These are phyloP conservation scores for Aspergillus japonicus DNA, from an alignment of 2,329 filamentous ascomycete species.

Conservation along the genomic window DNA sequence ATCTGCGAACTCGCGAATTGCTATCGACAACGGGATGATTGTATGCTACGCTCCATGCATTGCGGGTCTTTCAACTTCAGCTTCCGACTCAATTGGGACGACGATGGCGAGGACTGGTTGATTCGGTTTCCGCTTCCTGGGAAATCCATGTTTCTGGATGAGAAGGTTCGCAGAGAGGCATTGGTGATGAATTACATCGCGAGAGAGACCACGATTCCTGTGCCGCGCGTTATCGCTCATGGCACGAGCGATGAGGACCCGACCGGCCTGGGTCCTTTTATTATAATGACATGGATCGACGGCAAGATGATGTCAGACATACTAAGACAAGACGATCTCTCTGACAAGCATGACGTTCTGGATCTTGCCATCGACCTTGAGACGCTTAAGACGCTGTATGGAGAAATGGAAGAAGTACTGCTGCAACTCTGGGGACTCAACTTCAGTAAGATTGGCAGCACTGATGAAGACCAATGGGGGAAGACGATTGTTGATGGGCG, in stretches of 20 bases:
- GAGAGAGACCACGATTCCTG: constrained; percentile 6
- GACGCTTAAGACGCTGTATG: constrained; percentile 1
- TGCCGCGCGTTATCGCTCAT: constrained; percentile 7
- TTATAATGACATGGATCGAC: constrained; percentile 15
- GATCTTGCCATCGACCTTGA: background rate
- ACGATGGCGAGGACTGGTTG: constrained; percentile 15
- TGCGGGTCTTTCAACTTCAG: constrained; percentile 16
- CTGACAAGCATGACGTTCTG: background rate
- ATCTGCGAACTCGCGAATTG: constrained; percentile 11
- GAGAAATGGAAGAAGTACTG: constrained; percentile 8
- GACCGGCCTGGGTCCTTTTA: constrained; percentile 12
- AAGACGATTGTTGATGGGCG: background rate
- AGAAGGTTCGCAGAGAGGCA: constrained; percentile 13
- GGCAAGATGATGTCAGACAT: constrained; percentile 10
- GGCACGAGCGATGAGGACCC: constrained; percentile 5
- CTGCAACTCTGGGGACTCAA: constrained; percentile 6
- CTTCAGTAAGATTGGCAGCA: constrained; percentile 6
- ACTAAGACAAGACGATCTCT: background rate
- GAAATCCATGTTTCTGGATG: constrained; percentile 13
- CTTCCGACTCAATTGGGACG: constrained; percentile 14
- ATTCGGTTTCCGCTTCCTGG: constrained; percentile 15
- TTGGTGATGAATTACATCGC: constrained; percentile 8
- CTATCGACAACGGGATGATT: constrained; percentile 13
- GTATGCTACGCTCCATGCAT: constrained; percentile 12
- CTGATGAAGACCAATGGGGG: background rate